Conservation (phyloP, 306 rosid species). For the Comarum palustre region DNA sequence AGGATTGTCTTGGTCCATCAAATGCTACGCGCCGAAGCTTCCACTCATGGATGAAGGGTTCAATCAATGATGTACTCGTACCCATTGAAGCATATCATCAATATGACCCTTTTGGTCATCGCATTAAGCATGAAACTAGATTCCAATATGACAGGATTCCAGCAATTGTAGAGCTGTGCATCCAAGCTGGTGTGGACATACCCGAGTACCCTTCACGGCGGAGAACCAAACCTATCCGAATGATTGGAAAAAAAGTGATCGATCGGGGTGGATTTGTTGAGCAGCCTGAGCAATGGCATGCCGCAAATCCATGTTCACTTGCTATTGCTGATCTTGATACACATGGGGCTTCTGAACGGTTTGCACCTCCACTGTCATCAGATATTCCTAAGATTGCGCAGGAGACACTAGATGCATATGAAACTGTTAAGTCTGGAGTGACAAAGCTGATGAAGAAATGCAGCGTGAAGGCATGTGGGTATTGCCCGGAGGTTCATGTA, state of each 20-base stretch:
- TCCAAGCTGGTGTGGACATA: constrained; percentile 93
- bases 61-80: constrained; percentile 72
- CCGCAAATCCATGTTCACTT: constrained; percentile 46
- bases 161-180: constrained; percentile 90
- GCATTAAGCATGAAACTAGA: constrained; percentile 75
- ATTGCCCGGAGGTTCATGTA: constrained; percentile 96
- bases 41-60: constrained; percentile 87
- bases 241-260: constrained; percentile 65
- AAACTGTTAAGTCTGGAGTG: constrained; percentile 63
- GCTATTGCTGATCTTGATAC: constrained; percentile 58
- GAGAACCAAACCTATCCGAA: constrained; percentile 69
- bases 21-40: constrained; percentile 62
- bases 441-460: constrained; percentile 75
- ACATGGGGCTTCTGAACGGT: constrained; percentile 52
- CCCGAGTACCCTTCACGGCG: constrained; percentile 94
- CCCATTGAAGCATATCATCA: constrained; percentile 89
- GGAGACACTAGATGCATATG: constrained; percentile 69
- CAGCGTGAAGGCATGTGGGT: constrained; percentile 88
- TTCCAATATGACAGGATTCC: constrained; percentile 90
- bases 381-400: constrained; percentile 68
- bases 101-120: constrained; percentile 86
- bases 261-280: constrained; percentile 74
- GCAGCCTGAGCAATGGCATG: constrained; percentile 61
- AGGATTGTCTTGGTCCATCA: constrained; percentile 58
- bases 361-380: constrained; percentile 48